phyloP scores from a whole-genome alignment of 306 rosid genomes.

The Prinsepia uniflora region DNA sequence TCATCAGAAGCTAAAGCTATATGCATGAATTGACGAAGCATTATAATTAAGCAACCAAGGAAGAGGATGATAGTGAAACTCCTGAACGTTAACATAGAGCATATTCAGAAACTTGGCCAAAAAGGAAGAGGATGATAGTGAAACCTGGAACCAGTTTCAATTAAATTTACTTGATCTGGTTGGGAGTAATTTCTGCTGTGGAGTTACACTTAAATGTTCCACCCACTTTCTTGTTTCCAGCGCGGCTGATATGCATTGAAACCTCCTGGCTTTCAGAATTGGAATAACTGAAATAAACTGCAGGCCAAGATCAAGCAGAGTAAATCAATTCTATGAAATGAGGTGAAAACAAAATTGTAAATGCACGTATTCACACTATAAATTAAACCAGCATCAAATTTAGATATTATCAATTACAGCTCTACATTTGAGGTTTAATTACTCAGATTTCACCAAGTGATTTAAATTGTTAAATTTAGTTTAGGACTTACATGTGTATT shows the following conservation, averaged over 20 bases:
- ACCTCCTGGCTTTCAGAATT: conserved; percentile 77
- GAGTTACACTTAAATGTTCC: conserved; percentile 78
- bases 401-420: background rate
- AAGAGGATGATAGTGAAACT: too few relatives aligned
- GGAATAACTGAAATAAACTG: conserved; percentile 87
- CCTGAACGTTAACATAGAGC: conserved; percentile 40
- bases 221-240: conserved; percentile 72
- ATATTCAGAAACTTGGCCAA: background rate
- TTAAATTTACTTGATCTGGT: conserved; percentile 66
- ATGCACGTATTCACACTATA: too few relatives aligned
- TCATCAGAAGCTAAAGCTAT: conserved; percentile 8
- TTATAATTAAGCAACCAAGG: conserved; percentile 10
- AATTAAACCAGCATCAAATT: conserved; percentile 4
- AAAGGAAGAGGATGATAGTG: background rate
- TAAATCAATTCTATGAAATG: conserved; percentile 14
- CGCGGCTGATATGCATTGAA: conserved; percentile 73
- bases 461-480: background rate
- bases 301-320: conserved; percentile 11
- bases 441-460: background rate
- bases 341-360: too few relatives aligned
- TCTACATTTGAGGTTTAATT: too few relatives aligned
- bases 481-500: conserved; percentile 72
- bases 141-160: conserved; percentile 16
- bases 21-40: background rate
- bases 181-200: conserved; percentile 72